Percentiles rank a stretch among this genome's conserved stretches.
These are phyloP conservation scores for Trichoderma guizhouense DNA, from an alignment of 2,329 filamentous ascomycete species.

Conservation along the genomic window DNA sequence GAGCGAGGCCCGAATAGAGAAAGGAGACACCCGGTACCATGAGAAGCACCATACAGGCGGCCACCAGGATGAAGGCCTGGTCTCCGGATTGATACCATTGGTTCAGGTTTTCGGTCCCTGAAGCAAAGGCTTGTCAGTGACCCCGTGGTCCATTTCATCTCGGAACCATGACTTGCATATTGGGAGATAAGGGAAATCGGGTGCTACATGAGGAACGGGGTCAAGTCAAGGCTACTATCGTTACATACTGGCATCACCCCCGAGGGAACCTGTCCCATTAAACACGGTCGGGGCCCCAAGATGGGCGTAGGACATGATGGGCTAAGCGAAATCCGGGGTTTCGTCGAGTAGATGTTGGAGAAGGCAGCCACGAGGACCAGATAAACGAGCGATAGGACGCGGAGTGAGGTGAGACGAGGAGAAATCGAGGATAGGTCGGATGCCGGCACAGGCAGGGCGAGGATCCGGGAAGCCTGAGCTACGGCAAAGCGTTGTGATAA, in stretches of 20 bases:
- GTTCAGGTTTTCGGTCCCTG: constrained; percentile 84
- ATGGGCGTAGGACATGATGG: constrained; percentile 57
- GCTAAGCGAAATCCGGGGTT: constrained; percentile 14
- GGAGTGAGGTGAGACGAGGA: background rate
- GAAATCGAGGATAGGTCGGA: constrained; percentile 1
- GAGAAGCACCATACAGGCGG: constrained; percentile 87
- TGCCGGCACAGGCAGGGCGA: constrained; percentile 17
- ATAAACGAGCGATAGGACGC: background rate
- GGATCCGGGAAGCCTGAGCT: constrained; percentile 11
- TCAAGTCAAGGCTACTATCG: background rate
- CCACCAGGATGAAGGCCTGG: constrained; percentile 87
- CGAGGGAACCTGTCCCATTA: constrained; percentile 64
- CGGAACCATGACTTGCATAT: constrained; percentile 8
- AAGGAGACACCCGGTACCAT: constrained; percentile 98
- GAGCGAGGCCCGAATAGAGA: constrained; percentile 95
- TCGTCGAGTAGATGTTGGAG: constrained; percentile 10
- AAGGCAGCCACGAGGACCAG: constrained; percentile 15
- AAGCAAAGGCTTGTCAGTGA: constrained; percentile 1
- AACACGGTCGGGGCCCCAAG: constrained; percentile 56
- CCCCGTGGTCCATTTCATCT: background rate
- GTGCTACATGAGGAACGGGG: constrained; percentile 5
- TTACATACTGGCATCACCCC: constrained; percentile 73
- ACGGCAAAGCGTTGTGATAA: constrained; percentile 9
- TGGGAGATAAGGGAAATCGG: background rate
- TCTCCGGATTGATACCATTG: constrained; percentile 93